These are phyloP conservation scores for Plasmodium reichenowi DNA, from an alignment of 169 alveolate genomes.

Conservation along the genomic window DNA sequence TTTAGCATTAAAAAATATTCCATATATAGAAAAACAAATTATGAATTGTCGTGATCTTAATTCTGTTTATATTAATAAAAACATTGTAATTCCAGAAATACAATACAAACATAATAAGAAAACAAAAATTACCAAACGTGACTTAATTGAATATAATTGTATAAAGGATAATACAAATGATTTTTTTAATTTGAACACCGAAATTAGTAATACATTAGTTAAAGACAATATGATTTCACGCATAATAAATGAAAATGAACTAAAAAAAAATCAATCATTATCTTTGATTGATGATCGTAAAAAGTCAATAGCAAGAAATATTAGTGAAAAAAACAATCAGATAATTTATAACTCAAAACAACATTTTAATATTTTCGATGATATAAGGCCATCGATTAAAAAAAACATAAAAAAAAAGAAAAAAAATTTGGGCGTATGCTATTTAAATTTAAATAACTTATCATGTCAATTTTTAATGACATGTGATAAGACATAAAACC, in stretches of 20 bases:
- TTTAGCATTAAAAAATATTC: conserved; percentile 11
- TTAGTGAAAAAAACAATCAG: conserved; percentile 8
- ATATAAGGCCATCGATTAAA: conserved; percentile 27
- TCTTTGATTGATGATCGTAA: conserved; percentile 42
- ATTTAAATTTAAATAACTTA: conserved; percentile 58
- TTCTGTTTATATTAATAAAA: conserved; percentile 23
- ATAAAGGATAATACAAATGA: conserved; percentile 15
- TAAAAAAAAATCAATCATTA: conserved; percentile 27
- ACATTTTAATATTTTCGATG: conserved; percentile 21
- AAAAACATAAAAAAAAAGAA: conserved; percentile 51
- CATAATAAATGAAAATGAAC: conserved; percentile 26
- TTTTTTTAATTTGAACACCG: conserved; percentile 10
- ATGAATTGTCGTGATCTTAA: conserved; percentile 15
- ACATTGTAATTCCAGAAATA: conserved; percentile 18
- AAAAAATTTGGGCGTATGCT: conserved; percentile 57
- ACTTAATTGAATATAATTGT: conserved; percentile 16
- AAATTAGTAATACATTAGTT: conserved; percentile 11
- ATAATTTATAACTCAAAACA: conserved; percentile 13
- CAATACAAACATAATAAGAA: not conserved
- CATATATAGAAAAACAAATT: conserved; percentile 22
- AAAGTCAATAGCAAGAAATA: not conserved
- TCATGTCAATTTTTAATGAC: conserved; percentile 69
- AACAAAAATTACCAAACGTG: conserved; percentile 8
- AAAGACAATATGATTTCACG: conserved; percentile 1
- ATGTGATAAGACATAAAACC: conserved; percentile 70